Base-by-base conservation (phyloP, 768 basidiomycete genomes). In the Phaeotremella fagi region DNA sequence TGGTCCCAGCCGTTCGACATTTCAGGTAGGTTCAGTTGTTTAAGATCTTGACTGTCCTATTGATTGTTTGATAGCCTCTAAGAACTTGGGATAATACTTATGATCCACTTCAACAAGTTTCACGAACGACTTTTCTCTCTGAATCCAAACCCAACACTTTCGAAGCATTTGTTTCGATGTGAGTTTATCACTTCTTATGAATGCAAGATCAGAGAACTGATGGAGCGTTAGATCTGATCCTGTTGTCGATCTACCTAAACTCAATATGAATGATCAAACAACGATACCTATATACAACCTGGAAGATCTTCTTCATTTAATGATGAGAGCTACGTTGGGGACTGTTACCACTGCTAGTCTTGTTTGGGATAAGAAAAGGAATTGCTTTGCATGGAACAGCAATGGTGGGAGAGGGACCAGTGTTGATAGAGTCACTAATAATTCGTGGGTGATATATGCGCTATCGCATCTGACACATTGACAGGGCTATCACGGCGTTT, bases 271-370 rank as follows among this genome's bases (percentile, higher is more conserved):
- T 45, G n/a, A 20, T 51, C 20, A 15, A 6, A 26, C 24, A 20
- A n/a, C n/a, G n/a, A n/a, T n/a, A n/a, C n/a, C n/a, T n/a, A n/a
- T 20, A 6, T 18, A 41, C 22, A 54, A 66, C 35, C 45, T 60
- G 12, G 41, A 45, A 14, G 35, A 52, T 0, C 25, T 66, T 0
- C 27, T 69, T 23, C 16, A 38, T 6, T 36, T 62, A 4, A 49
- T 65, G 57, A 55, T 69, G 28, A 53, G 48, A 3, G 52, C 67
- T 9, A 66, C 67, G 1, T 24, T 70, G 35, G 68, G 68, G 12
- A 62, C 62, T 25, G 54, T 45, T 1, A 59, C 53, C 7, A 59
- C 60, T 6, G 55, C 52, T 5, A 1, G 44, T 9, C 43, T 70
- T 7, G 27, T 27, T 26, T 70, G 68, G 68, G 54, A 64, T 28